phyloP scores from a whole-genome alignment of 2,329 filamentous ascomycete species.

The Cladosporium halotolerans region DNA sequence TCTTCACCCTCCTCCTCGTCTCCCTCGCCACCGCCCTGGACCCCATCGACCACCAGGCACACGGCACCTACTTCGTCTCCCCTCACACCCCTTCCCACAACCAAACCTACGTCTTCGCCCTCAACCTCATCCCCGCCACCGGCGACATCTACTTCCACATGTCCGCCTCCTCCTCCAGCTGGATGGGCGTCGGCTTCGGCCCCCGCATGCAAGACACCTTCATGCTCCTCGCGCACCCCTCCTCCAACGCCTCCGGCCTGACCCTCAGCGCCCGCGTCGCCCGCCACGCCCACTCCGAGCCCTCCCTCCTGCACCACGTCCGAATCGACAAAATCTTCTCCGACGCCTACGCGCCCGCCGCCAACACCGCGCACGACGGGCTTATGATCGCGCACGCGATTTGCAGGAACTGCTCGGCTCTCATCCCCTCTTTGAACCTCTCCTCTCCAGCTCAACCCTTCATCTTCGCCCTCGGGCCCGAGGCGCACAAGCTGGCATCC shows the following conservation, averaged over 20 bases:
- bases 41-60: background rate
- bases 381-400: constrained; percentile 24
- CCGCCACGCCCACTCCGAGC: constrained; percentile 30
- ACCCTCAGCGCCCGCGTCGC: constrained; percentile 34
- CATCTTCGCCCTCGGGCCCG: constrained; percentile 36
- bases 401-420: constrained; percentile 30
- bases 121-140: constrained; percentile 14
- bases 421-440: constrained; percentile 25
- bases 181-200: constrained; percentile 40
- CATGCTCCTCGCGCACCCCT: constrained; percentile 40
- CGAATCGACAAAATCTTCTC: constrained; percentile 19
- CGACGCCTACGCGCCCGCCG: constrained; percentile 13
- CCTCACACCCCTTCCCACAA: background rate
- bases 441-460: constrained; percentile 27
- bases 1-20: background rate
- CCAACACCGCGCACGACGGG: constrained; percentile 12
- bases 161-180: constrained; percentile 32
- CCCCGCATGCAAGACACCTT: constrained; percentile 35
- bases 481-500: constrained; percentile 19
- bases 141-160: constrained; percentile 23
- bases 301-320: constrained; percentile 24
- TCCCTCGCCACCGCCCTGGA: background rate
- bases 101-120: constrained; percentile 15
- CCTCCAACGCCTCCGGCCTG: constrained; percentile 27
- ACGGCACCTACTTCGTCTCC: constrained; percentile 4